Evolutionary conservation across 1,284 basidiomycete species (phyloP).

Genomic region (Puccinia novopanici): DNA sequence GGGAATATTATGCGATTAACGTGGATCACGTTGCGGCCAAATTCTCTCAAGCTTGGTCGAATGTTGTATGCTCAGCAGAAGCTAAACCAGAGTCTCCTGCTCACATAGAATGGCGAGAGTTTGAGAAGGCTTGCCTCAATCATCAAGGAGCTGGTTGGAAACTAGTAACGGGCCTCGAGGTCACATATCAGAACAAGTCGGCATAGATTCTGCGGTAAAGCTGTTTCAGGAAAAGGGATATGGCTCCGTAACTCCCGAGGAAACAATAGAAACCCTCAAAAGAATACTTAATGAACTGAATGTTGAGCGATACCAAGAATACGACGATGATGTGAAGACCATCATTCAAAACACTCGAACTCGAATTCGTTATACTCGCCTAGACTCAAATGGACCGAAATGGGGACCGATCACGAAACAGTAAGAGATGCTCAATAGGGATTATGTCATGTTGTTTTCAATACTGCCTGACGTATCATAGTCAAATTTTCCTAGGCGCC

Average conservation of each 20-base stretch:
- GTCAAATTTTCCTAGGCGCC: constrained; percentile 64
- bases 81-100: background rate
- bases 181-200: constrained; percentile 65
- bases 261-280: constrained; percentile 71
- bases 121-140: constrained; percentile 34
- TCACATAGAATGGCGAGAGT: constrained; percentile 31
- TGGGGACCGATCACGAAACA: constrained; percentile 75
- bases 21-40: constrained; percentile 61
- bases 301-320: constrained; percentile 79
- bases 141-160: constrained; percentile 19
- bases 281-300: constrained; percentile 80
- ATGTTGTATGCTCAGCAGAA: background rate
- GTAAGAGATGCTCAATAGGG: constrained; percentile 63
- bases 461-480: background rate
- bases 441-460: background rate
- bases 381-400: constrained; percentile 79
- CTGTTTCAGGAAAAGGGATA: constrained; percentile 65
- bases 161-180: constrained; percentile 64
- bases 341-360: constrained; percentile 75
- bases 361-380: constrained; percentile 74
- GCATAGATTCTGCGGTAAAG: constrained; percentile 68
- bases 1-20: constrained; percentile 90
- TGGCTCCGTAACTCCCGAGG: constrained; percentile 60
- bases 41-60: constrained; percentile 58
- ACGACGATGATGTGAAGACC: constrained; percentile 74